A percentile compares a stretch with the other conserved stretches of the same genome.
These are phyloP conservation scores for Geotrichum armillariae DNA, from an alignment of 1,139 yeast genomes.

Conservation along the genomic window DNA sequence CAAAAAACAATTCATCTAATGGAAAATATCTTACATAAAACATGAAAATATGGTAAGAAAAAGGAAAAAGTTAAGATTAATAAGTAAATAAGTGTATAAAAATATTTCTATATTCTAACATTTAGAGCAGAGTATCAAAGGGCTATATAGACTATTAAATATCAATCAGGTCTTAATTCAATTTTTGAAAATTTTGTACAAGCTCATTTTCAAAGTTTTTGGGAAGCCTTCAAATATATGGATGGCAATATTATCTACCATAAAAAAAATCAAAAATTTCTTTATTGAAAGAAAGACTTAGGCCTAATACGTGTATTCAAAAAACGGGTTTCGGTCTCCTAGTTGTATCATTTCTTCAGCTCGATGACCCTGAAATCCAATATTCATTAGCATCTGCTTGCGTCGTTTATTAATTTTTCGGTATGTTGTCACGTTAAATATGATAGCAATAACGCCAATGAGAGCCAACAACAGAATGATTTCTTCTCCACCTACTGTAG, in stretches of 20 bases:
- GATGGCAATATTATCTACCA: too few relatives aligned
- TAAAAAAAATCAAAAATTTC: too few relatives aligned
- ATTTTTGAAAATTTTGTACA: too few relatives aligned
- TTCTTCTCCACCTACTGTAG: conserved; percentile 1
- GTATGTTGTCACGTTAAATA: conserved; percentile 6
- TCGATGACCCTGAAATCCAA: background rate
- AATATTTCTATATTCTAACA: too few relatives aligned
- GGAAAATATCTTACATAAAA: background rate
- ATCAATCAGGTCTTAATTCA: too few relatives aligned
- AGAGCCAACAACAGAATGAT: conserved; percentile 2
- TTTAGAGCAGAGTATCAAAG: too few relatives aligned
- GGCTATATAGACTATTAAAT: too few relatives aligned
- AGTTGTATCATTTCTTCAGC: conserved; percentile 1
- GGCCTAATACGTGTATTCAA: conserved; percentile 19
- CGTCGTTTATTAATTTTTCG: conserved; percentile 6
- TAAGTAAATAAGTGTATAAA: too few relatives aligned
- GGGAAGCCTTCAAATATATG: too few relatives aligned
- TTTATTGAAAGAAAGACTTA: background rate
- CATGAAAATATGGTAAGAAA: background rate
- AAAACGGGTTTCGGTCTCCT: conserved; percentile 21
- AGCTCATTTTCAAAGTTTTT: too few relatives aligned
- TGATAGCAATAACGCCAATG: conserved; percentile 6
- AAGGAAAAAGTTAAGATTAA: too few relatives aligned
- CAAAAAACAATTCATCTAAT: background rate
- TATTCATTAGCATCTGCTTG: background rate